Percentiles rank a stretch among this genome's conserved stretches.
Conservation (phyloP, 176 grass and related monocot species). For the Cenchrus purpureus region DNA sequence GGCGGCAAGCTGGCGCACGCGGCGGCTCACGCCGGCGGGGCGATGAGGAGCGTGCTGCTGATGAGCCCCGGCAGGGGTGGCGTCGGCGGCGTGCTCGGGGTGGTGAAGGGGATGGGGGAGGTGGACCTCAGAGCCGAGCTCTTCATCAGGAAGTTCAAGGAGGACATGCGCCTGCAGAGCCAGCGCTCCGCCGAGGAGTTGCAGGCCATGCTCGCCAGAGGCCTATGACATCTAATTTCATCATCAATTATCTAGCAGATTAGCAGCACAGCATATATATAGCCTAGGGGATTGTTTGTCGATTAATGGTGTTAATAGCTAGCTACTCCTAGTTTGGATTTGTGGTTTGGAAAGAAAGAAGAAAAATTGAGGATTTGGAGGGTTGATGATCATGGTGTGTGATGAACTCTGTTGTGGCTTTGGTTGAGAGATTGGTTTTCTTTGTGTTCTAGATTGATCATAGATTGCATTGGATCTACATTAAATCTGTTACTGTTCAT, state of each 20-base stretch:
- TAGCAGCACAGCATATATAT: neutral
- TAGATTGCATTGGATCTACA: no score
- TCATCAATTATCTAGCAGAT: neutral
- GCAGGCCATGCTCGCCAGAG: slow-evolving; percentile 61
- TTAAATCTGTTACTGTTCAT: no score
- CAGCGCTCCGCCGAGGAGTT: slow-evolving; percentile 69
- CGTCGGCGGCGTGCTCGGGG: neutral
- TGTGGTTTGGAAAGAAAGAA: neutral
- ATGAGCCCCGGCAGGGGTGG: slow-evolving; percentile 35
- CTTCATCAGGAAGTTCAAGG: slow-evolving; percentile 80
- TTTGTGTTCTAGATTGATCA: neutral
- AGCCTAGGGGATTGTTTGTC: neutral
- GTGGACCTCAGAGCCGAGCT: slow-evolving; percentile 78
- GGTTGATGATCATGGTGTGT: neutral
- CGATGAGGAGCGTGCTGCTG: slow-evolving; percentile 38
- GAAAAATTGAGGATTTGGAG: neutral
- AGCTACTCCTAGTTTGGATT: neutral
- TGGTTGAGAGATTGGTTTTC: neutral
- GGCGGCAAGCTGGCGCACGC: no score
- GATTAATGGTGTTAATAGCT: no score
- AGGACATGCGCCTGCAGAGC: slow-evolving; percentile 86
- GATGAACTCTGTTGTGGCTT: neutral
- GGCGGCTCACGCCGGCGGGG: neutral
- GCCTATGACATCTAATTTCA: slow-evolving; percentile 30
- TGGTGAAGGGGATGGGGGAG: slow-evolving; percentile 55